Evolutionary conservation across 169 alveolate species (phyloP), one percentile per base, ranked within the genome.

Genomic region (Plasmodium vivax): DNA sequence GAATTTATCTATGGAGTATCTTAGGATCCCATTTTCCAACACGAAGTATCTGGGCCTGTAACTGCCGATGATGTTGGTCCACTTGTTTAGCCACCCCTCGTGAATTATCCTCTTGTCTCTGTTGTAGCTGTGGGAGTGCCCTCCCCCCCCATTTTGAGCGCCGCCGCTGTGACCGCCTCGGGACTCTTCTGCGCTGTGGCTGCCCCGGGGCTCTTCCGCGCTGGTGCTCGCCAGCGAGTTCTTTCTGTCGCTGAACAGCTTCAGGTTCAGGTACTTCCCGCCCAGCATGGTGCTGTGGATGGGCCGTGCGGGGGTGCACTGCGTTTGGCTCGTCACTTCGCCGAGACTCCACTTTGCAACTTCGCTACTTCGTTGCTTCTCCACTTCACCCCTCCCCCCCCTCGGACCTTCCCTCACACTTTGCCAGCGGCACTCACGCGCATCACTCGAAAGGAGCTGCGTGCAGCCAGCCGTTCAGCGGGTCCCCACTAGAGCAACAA

Each of bases 61-160:
- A 77, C 97, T 97, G 7, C 98, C 98, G 30, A 97, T 96, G 80
- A 97, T 95, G 73, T 97, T 97, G 5, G 98, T 97, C 98, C 98
- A 97, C 77, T 97, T 97, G 80, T 96, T 95, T 51, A 97, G 83
- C 98, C 98, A 97, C 62, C 98, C 98, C 82, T 97, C 98, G 72
- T 96, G 97, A 79, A 84, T 95, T 81, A 88, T 96, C 83, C 80
- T 87, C 92, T 88, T 96, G 92, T 93, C 94, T 92, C 93, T 73
- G 54, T 14, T 79, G 45, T 62, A 90, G 2, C 14, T 41, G 47
- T 81, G 81, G 30, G 30, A 10, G 36, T 80, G 71, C 12, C 54
- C 85, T 43, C 58, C 77, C 54, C 74, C 19, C 23, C 1, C 83
- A 38, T 75, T 75, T n/a, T 75, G 83, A 23, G 56, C 6, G 56